Base-by-base conservation (phyloP, 129 eudicot species). In the Lactuca saligna region DNA sequence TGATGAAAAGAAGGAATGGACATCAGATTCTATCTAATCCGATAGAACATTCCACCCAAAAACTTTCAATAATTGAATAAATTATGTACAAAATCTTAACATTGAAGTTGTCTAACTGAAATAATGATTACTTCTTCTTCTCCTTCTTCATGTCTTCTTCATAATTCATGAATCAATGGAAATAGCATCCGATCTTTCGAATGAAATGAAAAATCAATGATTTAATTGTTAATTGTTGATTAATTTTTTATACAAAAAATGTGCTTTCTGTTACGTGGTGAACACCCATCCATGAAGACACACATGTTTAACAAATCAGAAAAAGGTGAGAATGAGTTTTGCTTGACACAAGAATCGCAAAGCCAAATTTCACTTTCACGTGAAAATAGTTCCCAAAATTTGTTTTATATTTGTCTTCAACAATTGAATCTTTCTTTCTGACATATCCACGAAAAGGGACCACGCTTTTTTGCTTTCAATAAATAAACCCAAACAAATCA, bases 301-400 rank as follows among this genome's bases (percentile, higher is more conserved):
- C 42, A 72, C 20, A 31, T 31, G 0, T 25, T 17, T 70, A n/a
- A 4, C 12, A 15, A 31, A 15, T 49, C 62, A 53, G 15, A 48
- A 66, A 75, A 59, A 46, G 15, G 74, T 66, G 62, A 60, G 53
- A 49, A 67, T 14, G 51, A 20, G 59, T 32, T 65, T 51, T 53
- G 35, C 57, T 74, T 37, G 63, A 75, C 80, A 75, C 80, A 59
- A 38, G 80, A 75, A 68, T 68, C 48, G 61, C 69, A 60, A 59
- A 38, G 61, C 37, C 12, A 35, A 67, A 37, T 37, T 75, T 42
- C 55, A 68, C 75, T 75, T 75, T 75, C 80, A 75, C 80, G 80
- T 75, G 80, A 75, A 57, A 75, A 75, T 66, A 65, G 65, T 55
- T 56, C 33, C 46, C 57, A 16, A 51, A 60, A 16, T 9, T 13